Percentiles rank a stretch among this genome's conserved stretches.
phyloP scores from a whole-genome alignment of 441 rosid species.

The Metrosideros polymorpha region DNA sequence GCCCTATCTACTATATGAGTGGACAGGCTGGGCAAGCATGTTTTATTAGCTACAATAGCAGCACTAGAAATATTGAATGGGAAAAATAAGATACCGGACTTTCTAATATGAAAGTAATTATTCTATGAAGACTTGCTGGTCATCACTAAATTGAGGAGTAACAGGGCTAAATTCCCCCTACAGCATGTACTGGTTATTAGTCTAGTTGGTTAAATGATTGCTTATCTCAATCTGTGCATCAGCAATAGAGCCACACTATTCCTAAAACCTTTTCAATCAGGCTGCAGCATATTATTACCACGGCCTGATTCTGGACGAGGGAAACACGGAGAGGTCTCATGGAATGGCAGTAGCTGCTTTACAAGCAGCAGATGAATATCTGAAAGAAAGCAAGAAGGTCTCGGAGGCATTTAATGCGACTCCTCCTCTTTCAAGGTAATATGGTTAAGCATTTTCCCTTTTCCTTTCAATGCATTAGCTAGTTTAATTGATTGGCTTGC shows the following conservation, averaged over 20 bases:
- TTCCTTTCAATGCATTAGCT: neutral
- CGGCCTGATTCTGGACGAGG: conserved; percentile 28
- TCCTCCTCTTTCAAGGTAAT: conserved; percentile 25
- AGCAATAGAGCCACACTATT: neutral
- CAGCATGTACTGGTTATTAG: neutral
- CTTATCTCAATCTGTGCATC: neutral
- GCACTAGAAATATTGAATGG: neutral
- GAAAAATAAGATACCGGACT: neutral
- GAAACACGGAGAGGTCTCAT: conserved; percentile 16
- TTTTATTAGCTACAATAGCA: neutral
- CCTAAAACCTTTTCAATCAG: conserved; percentile 3
- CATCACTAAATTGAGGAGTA: neutral
- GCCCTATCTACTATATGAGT: neutral
- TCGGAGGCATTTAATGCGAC: conserved; percentile 17
- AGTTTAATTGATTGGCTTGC: neutral
- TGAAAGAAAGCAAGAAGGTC: conserved; percentile 22
- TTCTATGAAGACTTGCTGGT: neutral
- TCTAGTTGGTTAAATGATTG: neutral
- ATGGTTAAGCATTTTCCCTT: neutral
- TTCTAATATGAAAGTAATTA: neutral
- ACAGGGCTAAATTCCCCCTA: neutral
- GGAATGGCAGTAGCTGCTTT: conserved; percentile 24
- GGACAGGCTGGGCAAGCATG: neutral
- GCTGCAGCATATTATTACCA: conserved; percentile 31
- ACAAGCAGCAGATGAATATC: conserved; percentile 22